Conservation (phyloP, 2,329 filamentous ascomycete species). For the Monosporascus ibericus region DNA sequence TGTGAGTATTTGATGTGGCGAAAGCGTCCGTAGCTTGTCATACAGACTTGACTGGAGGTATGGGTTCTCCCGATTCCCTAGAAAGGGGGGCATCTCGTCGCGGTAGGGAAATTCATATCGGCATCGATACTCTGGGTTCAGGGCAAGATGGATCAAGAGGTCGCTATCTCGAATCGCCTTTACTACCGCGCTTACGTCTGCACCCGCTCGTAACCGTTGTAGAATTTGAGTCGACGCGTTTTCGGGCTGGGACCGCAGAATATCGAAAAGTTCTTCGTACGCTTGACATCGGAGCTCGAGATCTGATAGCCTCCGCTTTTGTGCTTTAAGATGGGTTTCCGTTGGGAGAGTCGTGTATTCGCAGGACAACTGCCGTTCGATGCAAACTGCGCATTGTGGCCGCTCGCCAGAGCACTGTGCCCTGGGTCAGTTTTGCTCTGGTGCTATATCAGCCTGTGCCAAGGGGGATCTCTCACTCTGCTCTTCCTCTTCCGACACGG, state of each 20-base stretch:
- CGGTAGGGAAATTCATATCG: slow-evolving; percentile 20
- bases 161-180: slow-evolving; percentile 14
- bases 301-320: slow-evolving; percentile 16
- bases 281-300: slow-evolving; percentile 17
- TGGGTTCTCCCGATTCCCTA: slow-evolving; percentile 10
- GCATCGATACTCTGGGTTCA: slow-evolving; percentile 13
- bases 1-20: neutral
- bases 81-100: slow-evolving; percentile 10
- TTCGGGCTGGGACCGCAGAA: slow-evolving; percentile 15
- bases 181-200: slow-evolving; percentile 13
- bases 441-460: neutral
- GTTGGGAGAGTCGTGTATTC: slow-evolving; percentile 20
- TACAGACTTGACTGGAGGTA: slow-evolving; percentile 14
- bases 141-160: slow-evolving; percentile 15
- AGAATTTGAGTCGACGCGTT: slow-evolving; percentile 11
- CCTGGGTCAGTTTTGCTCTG: neutral
- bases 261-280: slow-evolving; percentile 13
- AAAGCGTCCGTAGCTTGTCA: slow-evolving; percentile 4
- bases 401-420: slow-evolving; percentile 18
- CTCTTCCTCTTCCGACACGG: slow-evolving; percentile 15
- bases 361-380: slow-evolving; percentile 17
- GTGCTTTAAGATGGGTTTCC: slow-evolving; percentile 18
- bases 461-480: slow-evolving; percentile 5
- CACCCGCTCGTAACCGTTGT: slow-evolving; percentile 13
- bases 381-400: slow-evolving; percentile 17